These are phyloP conservation scores for Pseudogymnoascus sp. DNA, from an alignment of 2,329 filamentous ascomycete genomes.

Conservation along the genomic window DNA sequence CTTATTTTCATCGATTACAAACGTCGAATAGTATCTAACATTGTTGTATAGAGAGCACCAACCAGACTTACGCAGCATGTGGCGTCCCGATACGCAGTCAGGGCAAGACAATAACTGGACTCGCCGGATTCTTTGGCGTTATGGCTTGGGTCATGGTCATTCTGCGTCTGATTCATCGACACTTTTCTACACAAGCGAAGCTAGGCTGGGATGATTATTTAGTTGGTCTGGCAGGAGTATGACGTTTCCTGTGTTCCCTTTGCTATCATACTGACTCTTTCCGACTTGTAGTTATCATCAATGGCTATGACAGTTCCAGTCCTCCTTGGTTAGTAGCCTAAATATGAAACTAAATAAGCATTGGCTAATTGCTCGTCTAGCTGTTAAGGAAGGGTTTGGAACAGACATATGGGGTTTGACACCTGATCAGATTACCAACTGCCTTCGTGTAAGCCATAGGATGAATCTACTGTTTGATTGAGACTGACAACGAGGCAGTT, in stretches of 20 bases:
- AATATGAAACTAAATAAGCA: background rate
- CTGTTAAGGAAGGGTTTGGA: constrained; percentile 23
- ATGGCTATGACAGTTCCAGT: constrained; percentile 24
- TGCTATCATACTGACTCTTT: constrained; percentile 9
- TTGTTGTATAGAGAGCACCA: constrained; percentile 9
- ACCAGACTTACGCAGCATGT: constrained; percentile 22
- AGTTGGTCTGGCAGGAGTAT: constrained; percentile 24
- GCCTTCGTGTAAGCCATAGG: constrained; percentile 19
- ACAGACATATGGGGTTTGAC: constrained; percentile 26
- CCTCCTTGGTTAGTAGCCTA: constrained; percentile 15
- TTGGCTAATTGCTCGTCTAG: constrained; percentile 12
- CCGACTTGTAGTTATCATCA: constrained; percentile 17
- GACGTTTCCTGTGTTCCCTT: constrained; percentile 8
- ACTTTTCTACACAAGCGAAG: constrained; percentile 18
- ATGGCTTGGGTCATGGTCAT: constrained; percentile 25
- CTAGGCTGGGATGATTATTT: constrained; percentile 27
- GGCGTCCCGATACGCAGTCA: constrained; percentile 22
- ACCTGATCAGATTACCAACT: constrained; percentile 23
- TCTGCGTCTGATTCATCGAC: constrained; percentile 23
- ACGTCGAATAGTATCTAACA: constrained; percentile 9
- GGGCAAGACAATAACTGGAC: constrained; percentile 19
- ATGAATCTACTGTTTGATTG: constrained; percentile 5
- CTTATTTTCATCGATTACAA: background rate
- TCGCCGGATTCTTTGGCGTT: constrained; percentile 20
- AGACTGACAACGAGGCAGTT: constrained; percentile 14